These are phyloP conservation scores for Sphagnum tenellum DNA, from an alignment of 225 moss, liverwort and hornwort species.

Conservation along the genomic window DNA sequence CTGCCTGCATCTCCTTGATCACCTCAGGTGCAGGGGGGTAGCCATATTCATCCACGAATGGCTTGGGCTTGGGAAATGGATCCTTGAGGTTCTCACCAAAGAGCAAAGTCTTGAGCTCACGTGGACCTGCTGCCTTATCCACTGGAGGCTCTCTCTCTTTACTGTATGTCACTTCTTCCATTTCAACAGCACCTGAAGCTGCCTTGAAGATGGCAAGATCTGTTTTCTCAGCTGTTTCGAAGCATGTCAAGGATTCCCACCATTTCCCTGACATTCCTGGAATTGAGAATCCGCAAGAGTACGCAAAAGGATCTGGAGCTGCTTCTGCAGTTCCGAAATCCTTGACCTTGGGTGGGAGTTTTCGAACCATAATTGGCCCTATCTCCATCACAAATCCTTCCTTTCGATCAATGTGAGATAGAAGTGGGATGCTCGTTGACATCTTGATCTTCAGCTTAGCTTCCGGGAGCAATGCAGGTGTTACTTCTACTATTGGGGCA, in stretches of 20 bases:
- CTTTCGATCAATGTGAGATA: conserved; percentile 36
- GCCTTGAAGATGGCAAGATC: conserved; percentile 14
- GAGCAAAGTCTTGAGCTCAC: conserved; percentile 11
- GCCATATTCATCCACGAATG: conserved; percentile 7
- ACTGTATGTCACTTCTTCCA: conserved; percentile 24
- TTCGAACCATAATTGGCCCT: conserved; percentile 13
- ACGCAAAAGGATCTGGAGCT: conserved; percentile 46
- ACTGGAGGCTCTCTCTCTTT: neutral
- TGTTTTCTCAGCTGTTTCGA: conserved; percentile 28
- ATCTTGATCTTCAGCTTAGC: conserved; percentile 35
- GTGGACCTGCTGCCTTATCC: neutral
- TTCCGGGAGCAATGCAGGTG: conserved; percentile 36
- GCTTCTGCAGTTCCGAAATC: conserved; percentile 26
- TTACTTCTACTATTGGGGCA: conserved; percentile 8
- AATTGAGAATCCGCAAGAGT: conserved; percentile 41
- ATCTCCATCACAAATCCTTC: conserved; percentile 56
- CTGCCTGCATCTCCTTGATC: conserved; percentile 12
- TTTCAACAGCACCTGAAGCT: neutral
- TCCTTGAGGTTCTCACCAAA: conserved; percentile 7
- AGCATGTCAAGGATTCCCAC: conserved; percentile 45
- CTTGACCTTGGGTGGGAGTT: conserved; percentile 50
- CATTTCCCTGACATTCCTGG: conserved; percentile 60
- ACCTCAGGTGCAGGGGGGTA: neutral
- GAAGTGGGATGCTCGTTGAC: conserved; percentile 41
- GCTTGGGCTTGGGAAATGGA: neutral